Evolutionary conservation across 495 filamentous ascomycete genomes (phyloP), one percentile per base, ranked within the genome.

Genomic region (Xylaria flabelliformis): DNA sequence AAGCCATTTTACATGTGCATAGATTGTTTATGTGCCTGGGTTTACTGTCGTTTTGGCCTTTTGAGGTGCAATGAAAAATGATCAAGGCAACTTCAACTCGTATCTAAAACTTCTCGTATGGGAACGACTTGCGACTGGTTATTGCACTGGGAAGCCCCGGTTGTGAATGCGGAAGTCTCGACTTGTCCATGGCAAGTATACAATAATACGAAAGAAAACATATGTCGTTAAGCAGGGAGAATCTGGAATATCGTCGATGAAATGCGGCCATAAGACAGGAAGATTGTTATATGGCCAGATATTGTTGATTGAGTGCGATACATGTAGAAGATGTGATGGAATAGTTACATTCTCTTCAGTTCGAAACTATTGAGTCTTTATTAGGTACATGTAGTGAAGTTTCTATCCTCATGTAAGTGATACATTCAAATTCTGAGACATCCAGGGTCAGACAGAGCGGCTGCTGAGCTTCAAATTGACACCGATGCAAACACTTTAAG

Each of bases 1-100:
- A 73, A 21, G 50, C 70, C 70, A 53, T 72, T 29, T 64, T n/a
- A 29, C 24, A 4, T 39, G 58, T 41, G 17, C 32, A 39, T 4
- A 32, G 4, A 19, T 9, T n/a, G 17, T 19, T 41, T 19, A 21
- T 9, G 58, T 59, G 36, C 1, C 15, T 32, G 2, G 6, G 36
- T 12, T 53, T 44, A 13, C 26, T 19, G 58, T 71, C 17, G n/a
- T 21, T 65, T 39, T 48, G 19, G 42, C 24, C 1, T 48, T 46
- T 29, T 26, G 13, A 21, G 21, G 15, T 39, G 41, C 56, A 2
- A 46, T 69, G 17, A 41, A 34, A 29, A 53, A 24, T 0, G 3
- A n/a, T 34, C 12, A 32, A n/a, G 42, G 63, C 24, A 65, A 34
- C 19, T 34, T 34, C 24, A n/a, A 32, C 63, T 64, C 10, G 21